These are phyloP conservation scores for Xylaria sp. DNA, from an alignment of 2,329 filamentous ascomycete species.

Conservation along the genomic window DNA sequence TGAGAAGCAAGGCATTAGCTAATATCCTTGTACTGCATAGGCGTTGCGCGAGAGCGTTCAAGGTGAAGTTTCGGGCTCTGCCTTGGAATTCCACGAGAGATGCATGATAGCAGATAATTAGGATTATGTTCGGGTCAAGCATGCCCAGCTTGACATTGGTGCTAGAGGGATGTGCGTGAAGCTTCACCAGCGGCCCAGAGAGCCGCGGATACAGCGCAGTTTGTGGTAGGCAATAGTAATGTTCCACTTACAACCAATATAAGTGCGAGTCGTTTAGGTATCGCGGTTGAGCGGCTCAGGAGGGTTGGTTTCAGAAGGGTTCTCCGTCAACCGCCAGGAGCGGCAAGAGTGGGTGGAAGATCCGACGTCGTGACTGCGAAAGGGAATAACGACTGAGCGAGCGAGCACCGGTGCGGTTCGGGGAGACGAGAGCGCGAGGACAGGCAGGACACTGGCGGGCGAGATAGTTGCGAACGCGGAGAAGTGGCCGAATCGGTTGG, in stretches of 20 bases:
- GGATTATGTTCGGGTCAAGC: slow-evolving; percentile 23
- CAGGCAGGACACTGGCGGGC: slow-evolving; percentile 10
- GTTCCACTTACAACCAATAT: slow-evolving; percentile 19
- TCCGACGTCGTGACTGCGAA: slow-evolving; percentile 9
- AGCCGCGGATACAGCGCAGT: neutral
- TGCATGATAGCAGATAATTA: slow-evolving; percentile 7
- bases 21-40: neutral
- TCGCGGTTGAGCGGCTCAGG: slow-evolving; percentile 7
- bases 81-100: neutral
- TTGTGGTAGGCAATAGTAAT: neutral
- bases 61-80: neutral
- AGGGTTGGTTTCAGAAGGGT: neutral
- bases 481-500: slow-evolving; percentile 17
- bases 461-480: neutral
- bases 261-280: slow-evolving; percentile 13
- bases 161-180: slow-evolving; percentile 2
- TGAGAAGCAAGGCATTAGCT: slow-evolving; percentile 26
- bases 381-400: slow-evolving; percentile 1
- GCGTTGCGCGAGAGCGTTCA: neutral
- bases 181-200: neutral
- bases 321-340: slow-evolving; percentile 16
- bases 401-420: slow-evolving; percentile 5
- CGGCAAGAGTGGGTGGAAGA: slow-evolving; percentile 2
- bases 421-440: slow-evolving; percentile 8
- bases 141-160: slow-evolving; percentile 1